Evolutionary conservation across 1,284 basidiomycete genomes (phyloP).

Genomic region (Moniliophthora roreri): DNA sequence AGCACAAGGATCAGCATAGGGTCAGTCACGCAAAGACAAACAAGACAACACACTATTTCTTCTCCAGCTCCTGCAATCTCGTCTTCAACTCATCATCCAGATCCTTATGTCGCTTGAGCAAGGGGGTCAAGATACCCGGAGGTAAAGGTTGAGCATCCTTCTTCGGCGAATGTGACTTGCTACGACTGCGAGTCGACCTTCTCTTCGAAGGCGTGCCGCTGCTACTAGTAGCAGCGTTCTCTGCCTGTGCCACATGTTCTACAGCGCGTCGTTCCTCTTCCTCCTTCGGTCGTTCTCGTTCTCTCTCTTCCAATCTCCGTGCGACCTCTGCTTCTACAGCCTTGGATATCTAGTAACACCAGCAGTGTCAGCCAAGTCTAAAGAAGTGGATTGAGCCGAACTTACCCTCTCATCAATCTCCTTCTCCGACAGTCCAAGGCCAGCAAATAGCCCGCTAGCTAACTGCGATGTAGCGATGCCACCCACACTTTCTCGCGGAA

Average conservation of each 20-base stretch:
- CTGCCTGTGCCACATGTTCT: neutral
- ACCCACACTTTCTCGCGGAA: neutral
- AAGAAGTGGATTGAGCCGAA: constrained; percentile 14
- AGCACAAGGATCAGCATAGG: neutral
- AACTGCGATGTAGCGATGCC: neutral
- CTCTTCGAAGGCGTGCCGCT: neutral
- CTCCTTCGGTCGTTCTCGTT: constrained; percentile 43
- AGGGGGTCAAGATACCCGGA: constrained; percentile 57
- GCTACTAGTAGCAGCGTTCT: neutral
- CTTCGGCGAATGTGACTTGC: constrained; percentile 32
- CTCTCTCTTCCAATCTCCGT: constrained; percentile 59
- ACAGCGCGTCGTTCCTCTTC: constrained; percentile 22
- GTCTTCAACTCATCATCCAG: constrained; percentile 63
- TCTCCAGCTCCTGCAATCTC: constrained; percentile 66
- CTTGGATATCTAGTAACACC: constrained; percentile 58
- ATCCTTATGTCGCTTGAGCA: constrained; percentile 62
- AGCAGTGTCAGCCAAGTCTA: constrained; percentile 11
- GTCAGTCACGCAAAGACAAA: neutral
- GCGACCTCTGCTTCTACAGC: constrained; percentile 74
- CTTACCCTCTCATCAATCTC: constrained; percentile 71
- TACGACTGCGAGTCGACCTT: neutral
- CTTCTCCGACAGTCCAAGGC: constrained; percentile 54
- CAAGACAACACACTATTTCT: constrained; percentile 57
- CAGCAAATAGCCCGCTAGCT: neutral
- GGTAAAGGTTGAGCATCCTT: constrained; percentile 43